A percentile compares a stretch with the other conserved stretches of the same genome.
These are phyloP conservation scores for Ramaria rubella DNA, from an alignment of 768 basidiomycete genomes.

Conservation along the genomic window DNA sequence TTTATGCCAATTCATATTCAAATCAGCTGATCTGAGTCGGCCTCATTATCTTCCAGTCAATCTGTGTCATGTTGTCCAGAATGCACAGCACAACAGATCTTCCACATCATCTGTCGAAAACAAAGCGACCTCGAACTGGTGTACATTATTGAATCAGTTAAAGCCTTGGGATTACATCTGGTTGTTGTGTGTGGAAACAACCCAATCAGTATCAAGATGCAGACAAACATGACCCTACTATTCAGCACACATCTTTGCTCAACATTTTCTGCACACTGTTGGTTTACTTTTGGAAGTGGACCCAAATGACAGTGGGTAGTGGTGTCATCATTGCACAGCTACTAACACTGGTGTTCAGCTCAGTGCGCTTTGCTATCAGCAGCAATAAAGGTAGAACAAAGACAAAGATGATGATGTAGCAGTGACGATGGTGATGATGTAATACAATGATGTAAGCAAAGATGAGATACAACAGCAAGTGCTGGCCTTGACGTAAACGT, in stretches of 20 bases:
- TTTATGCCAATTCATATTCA: conserved; percentile 82
- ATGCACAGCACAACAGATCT: conserved; percentile 92
- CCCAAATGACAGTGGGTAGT: too few species aligned
- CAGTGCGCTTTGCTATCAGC: too few species aligned
- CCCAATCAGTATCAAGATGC: conserved; percentile 63
- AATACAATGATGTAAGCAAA: too few species aligned
- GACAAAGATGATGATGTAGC: too few species aligned
- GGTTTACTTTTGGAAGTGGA: too few species aligned
- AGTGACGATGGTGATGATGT: too few species aligned
- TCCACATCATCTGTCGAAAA: conserved; percentile 92
- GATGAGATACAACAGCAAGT: too few species aligned
- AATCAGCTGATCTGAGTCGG: conserved; percentile 56
- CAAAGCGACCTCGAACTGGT: conserved; percentile 87
- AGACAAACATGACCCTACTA: conserved; percentile 81
- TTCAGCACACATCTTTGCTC: conserved; percentile 93
- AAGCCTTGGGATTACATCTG: conserved; percentile 67
- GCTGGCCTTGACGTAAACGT: too few species aligned
- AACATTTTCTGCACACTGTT: conserved; percentile 77
- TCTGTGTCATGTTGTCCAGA: conserved; percentile 90
- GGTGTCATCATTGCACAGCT: too few species aligned
- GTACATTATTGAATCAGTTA: conserved; percentile 77
- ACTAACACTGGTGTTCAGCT: too few species aligned
- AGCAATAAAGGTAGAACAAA: too few species aligned
- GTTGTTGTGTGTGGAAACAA: conserved; percentile 85
- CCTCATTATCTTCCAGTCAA: conserved; percentile 94